Base-by-base conservation (phyloP, 345 rosid genomes). In the Cardiospermum halicacabum region DNA sequence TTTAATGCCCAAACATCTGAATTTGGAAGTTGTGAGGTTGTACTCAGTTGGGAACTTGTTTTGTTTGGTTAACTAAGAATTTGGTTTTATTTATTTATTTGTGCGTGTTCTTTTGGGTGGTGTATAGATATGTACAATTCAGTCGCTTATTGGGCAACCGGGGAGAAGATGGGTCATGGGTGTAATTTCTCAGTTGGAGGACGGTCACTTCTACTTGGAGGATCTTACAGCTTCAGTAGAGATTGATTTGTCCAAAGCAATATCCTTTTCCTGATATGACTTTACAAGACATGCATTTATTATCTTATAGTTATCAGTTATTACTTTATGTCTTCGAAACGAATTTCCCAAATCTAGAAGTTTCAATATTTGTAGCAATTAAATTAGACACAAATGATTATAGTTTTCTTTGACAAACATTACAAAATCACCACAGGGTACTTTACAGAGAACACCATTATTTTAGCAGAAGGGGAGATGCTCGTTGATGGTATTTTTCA, bases 161-260 rank as follows among this genome's bases (percentile, higher is more conserved):
- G 95, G 96, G 73, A 84, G 78, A 80, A 87, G 76, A 75, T 94
- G 97, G 97, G 89, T 91, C 43, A 94, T 94, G 97, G 97, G 97
- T 11, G 76, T 94, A 62, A 91, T 94, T 62, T 94, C 97, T 9
- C 97, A 94, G 78, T 72, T 94, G 81, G 97, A 94, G 84, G 96
- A 94, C 78, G 96, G 91, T 2, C 99, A 94, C 76, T 94, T 91
- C 84, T 94, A 80, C 73, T 67, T 91, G 74, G 95, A 89, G 78
- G 97, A 94, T 72, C 89, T 89, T 64, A 81, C 96, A 13, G 95
- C 95, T 73, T 86, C 96, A n/a, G 93, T 91, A 25, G 99, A 94
- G 74, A 80, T 91, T 58, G 79, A 82, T 85, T 77, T 94, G 61
- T 80, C 97, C 19, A 81, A 84, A 64, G 97, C 99, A 82, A 91